A percentile compares a stretch with the other conserved stretches of the same genome.
Evolutionary conservation across 805 yeast genomes (phyloP).

Genomic region (Candida andamanensis): DNA sequence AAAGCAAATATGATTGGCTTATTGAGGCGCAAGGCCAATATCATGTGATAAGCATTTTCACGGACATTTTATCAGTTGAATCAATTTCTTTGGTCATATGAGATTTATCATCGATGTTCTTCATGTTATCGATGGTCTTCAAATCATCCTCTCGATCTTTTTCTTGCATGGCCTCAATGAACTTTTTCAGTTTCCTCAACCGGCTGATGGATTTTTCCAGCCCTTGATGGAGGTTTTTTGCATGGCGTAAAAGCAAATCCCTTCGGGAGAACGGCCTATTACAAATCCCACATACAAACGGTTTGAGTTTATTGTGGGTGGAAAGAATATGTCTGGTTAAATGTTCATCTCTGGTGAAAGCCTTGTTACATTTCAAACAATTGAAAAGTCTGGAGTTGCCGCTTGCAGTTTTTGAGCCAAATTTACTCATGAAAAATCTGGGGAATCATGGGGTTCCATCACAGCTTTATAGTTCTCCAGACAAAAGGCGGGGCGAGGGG

Average conservation of each 20-base stretch:
- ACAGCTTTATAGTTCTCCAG: too few species aligned
- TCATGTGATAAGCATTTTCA: conserved; percentile 38
- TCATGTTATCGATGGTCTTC: too few species aligned
- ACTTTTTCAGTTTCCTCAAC: conserved; percentile 35
- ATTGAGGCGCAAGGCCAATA: too few species aligned
- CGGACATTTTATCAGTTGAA: conserved; percentile 31
- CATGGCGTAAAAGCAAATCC: conserved; percentile 40
- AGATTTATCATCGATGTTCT: neutral
- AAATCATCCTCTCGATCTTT: conserved; percentile 1
- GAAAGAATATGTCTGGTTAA: conserved; percentile 37
- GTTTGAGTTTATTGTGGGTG: conserved; percentile 42
- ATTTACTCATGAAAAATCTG: conserved; percentile 19
- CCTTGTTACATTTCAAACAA: conserved; percentile 38
- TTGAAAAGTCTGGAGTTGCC: conserved; percentile 40
- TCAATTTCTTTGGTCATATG: conserved; percentile 2
- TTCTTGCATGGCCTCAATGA: too few species aligned
- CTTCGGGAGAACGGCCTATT: conserved; percentile 38
- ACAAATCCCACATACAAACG: conserved; percentile 42
- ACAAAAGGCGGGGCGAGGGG: too few species aligned
- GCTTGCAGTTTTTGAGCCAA: conserved; percentile 40
- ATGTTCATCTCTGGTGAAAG: conserved; percentile 45
- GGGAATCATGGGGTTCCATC: too few species aligned
- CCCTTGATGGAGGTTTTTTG: conserved; percentile 41
- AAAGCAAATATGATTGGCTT: too few species aligned
- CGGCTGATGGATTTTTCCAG: conserved; percentile 40